phyloP scores from a whole-genome alignment of 2,329 filamentous ascomycete species.

The Juglanconis sp. region DNA sequence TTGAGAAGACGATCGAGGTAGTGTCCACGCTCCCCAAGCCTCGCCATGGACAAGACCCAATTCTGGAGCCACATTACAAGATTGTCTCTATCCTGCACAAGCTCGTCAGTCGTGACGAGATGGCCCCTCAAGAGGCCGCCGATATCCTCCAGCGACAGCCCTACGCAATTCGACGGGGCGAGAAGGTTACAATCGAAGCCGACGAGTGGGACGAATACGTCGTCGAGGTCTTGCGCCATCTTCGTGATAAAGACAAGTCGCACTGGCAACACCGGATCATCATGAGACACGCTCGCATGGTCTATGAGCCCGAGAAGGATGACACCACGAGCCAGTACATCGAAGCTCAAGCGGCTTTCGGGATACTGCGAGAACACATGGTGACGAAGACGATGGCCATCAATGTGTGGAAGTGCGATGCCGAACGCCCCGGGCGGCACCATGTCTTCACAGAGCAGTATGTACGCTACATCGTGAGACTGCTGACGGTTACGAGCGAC shows the following conservation, averaged over 20 bases:
- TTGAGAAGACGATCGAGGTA: constrained; percentile 50
- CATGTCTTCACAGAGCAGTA: constrained; percentile 91
- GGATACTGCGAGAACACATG: constrained; percentile 68
- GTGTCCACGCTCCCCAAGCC: constrained; percentile 52
- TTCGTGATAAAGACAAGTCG: constrained; percentile 76
- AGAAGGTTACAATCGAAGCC: constrained; percentile 50
- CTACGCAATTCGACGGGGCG: constrained; percentile 47
- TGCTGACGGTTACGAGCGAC: constrained; percentile 74
- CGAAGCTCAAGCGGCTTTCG: constrained; percentile 75
- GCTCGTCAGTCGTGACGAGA: constrained; percentile 58
- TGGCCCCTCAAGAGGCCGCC: constrained; percentile 47
- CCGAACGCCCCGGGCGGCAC: constrained; percentile 77
- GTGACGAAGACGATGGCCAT: constrained; percentile 94
- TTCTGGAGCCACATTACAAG: constrained; percentile 91
- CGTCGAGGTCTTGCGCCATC: constrained; percentile 46
- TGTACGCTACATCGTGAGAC: constrained; percentile 72
- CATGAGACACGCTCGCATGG: constrained; percentile 62
- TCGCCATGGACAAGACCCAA: constrained; percentile 64
- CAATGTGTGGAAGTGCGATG: constrained; percentile 92
- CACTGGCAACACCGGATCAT: constrained; percentile 96
- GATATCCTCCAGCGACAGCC: constrained; percentile 55
- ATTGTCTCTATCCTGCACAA: constrained; percentile 80
- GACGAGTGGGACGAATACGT: constrained; percentile 62
- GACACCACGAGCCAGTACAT: constrained; percentile 43
- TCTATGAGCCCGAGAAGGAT: constrained; percentile 43